These are phyloP conservation scores for Nothophaeocryptopus gaeumannii DNA, from an alignment of 2,329 filamentous ascomycete species.

Conservation along the genomic window DNA sequence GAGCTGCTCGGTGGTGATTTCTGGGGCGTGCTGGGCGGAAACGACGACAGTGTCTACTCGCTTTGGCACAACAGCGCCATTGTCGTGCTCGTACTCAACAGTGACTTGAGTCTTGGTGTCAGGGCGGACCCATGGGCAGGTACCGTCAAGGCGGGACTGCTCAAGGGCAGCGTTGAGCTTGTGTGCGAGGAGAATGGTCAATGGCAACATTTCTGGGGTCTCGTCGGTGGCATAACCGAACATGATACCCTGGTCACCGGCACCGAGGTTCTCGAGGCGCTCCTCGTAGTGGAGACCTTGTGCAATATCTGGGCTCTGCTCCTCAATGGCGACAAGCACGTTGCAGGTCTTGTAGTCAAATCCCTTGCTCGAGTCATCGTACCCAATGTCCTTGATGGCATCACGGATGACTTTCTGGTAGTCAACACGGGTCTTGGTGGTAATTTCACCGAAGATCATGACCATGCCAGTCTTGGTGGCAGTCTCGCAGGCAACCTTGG, in stretches of 20 bases:
- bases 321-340: slow-evolving; percentile 96
- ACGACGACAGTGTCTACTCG: slow-evolving; percentile 96
- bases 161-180: slow-evolving; percentile 96
- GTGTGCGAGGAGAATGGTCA: slow-evolving; percentile 92
- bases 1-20: slow-evolving; percentile 85
- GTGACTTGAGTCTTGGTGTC: slow-evolving; percentile 99
- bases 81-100: slow-evolving; percentile 96
- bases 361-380: slow-evolving; percentile 93
- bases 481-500: slow-evolving; percentile 98
- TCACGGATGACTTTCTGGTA: slow-evolving; percentile 97
- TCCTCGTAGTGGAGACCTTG: slow-evolving; percentile 98
- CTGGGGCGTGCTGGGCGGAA: slow-evolving; percentile 87
- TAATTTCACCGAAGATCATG: slow-evolving; percentile 99
- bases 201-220: slow-evolving; percentile 92
- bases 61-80: slow-evolving; percentile 85
- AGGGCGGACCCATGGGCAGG: slow-evolving; percentile 88
- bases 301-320: slow-evolving; percentile 98
- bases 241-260: slow-evolving; percentile 99
- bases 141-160: slow-evolving; percentile 79
- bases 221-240: slow-evolving; percentile 99
- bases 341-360: slow-evolving; percentile 99
- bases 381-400: slow-evolving; percentile 97
- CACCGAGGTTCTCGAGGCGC: slow-evolving; percentile 94
- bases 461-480: slow-evolving; percentile 99
- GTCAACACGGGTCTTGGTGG: slow-evolving; percentile 91